A percentile compares a stretch with the other conserved stretches of the same genome.
phyloP scores from a whole-genome alignment of 2,329 filamentous ascomycete genomes.

The Cadophora malorum region DNA sequence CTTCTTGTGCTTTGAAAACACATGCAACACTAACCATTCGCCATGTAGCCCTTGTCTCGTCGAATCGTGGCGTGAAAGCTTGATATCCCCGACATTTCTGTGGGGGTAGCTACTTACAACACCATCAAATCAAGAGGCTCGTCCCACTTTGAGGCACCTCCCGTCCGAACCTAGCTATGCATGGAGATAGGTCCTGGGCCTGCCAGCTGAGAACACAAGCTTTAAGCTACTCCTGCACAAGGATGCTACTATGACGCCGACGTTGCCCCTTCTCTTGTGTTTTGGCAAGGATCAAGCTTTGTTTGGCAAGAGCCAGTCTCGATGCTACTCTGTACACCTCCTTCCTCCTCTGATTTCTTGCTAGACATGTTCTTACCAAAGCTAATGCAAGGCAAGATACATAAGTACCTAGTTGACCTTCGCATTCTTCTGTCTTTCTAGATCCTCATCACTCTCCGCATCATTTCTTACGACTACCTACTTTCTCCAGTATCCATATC shows the following conservation, averaged over 20 bases:
- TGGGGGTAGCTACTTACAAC: not conserved
- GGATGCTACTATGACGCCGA: slow-evolving; percentile 27
- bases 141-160: slow-evolving; percentile 25
- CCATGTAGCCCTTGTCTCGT: not conserved
- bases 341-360: slow-evolving; percentile 7
- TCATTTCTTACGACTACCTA: slow-evolving; percentile 13
- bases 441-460: slow-evolving; percentile 22
- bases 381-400: slow-evolving; percentile 12
- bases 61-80: slow-evolving; percentile 6
- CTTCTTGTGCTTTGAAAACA: not conserved
- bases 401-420: slow-evolving; percentile 22
- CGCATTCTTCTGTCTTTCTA: slow-evolving; percentile 5
- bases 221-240: slow-evolving; percentile 15
- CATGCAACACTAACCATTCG: not conserved
- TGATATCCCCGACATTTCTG: slow-evolving; percentile 1
- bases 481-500: not conserved
- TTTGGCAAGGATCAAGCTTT: slow-evolving; percentile 25
- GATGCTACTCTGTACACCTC: slow-evolving; percentile 10
- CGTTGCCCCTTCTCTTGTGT: slow-evolving; percentile 10
- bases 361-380: slow-evolving; percentile 11
- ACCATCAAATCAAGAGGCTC: slow-evolving; percentile 17
- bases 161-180: slow-evolving; percentile 21
- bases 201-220: slow-evolving; percentile 17
- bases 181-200: slow-evolving; percentile 10
- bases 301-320: slow-evolving; percentile 10